Evolutionary conservation across 2,329 filamentous ascomycete genomes (phyloP), one percentile per base, ranked within the genome.

Genomic region (Colletotrichum lini): DNA sequence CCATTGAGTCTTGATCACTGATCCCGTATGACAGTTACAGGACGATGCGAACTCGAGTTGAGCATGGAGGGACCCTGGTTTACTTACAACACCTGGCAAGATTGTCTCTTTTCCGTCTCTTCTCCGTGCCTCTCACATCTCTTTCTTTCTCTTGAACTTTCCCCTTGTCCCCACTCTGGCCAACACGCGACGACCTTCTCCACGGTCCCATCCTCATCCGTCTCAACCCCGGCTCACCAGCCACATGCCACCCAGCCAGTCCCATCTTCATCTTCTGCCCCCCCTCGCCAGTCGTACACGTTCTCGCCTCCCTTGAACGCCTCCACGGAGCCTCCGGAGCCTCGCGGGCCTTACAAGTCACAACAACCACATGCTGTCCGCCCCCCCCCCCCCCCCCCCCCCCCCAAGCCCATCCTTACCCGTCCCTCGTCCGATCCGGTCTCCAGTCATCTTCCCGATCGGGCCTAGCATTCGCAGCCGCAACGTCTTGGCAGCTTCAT

Each of bases 401-500:
- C 30, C 4, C 16, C 68, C 47, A 30, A 58, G 45, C 18, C 18
- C 21, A n/a, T 71, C 65, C 58, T 53, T 64, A 65, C 49, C 69
- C 30, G 30, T 40, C 59, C 35, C 53, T 47, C 3, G 38, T 45
- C 45, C 26, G 65, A 59, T 64, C 47, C 30, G 45, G n/a, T 45
- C 69, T 53, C 59, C 10, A 52, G 65, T 21, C 49, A 38, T 52
- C 69, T 64, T 44, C 65, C 58, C 30, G 30, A 64, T 69, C 40
- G 49, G 59, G 65, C 45, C 45, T 49, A 49, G 59, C 58, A 64
- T 45, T 40, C 40, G 59, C 58, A 72, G 47, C 65, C 53, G 69
- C 69, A 72, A 69, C 69, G 54, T 38, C 69, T 72, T 72, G 69
- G 69, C 69, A 72, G 69, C 69, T 72, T 72, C 69, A 72, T 72